Conservation (phyloP, 1,284 basidiomycete genomes). For the Athelia psychrophila region DNA sequence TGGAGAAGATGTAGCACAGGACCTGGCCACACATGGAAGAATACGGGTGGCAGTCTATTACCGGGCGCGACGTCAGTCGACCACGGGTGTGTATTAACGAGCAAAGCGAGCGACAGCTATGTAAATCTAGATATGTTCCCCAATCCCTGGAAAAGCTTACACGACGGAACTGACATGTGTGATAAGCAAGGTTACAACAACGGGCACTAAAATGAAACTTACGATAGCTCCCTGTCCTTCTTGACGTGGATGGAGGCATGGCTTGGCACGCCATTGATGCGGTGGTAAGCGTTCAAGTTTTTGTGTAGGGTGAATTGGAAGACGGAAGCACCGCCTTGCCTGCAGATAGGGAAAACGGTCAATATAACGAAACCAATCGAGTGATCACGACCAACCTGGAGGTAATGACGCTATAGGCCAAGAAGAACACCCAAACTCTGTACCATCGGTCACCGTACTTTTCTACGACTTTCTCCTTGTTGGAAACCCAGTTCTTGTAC, state of each 20-base stretch:
- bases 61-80: too few species aligned
- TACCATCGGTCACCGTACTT: slow-evolving; percentile 94
- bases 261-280: slow-evolving; percentile 76
- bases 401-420: slow-evolving; percentile 77
- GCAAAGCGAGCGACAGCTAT: too few species aligned
- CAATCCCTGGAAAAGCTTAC: too few species aligned
- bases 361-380: background rate
- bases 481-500: slow-evolving; percentile 94
- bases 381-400: slow-evolving; percentile 46
- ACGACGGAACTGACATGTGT: too few species aligned
- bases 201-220: too few species aligned
- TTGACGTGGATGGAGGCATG: slow-evolving; percentile 73
- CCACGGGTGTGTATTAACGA: too few species aligned
- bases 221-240: slow-evolving; percentile 45
- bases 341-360: slow-evolving; percentile 21
- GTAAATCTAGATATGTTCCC: too few species aligned
- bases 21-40: too few species aligned
- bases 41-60: too few species aligned
- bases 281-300: slow-evolving; percentile 94
- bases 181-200: too few species aligned
- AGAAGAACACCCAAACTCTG: slow-evolving; percentile 89
- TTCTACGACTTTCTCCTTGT: slow-evolving; percentile 85
- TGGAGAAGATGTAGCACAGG: too few species aligned
- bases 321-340: slow-evolving; percentile 85
- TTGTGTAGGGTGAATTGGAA: slow-evolving; percentile 98